Base-by-base conservation (phyloP, 164 flowering plant species). In the Paratinospora sagittata region DNA sequence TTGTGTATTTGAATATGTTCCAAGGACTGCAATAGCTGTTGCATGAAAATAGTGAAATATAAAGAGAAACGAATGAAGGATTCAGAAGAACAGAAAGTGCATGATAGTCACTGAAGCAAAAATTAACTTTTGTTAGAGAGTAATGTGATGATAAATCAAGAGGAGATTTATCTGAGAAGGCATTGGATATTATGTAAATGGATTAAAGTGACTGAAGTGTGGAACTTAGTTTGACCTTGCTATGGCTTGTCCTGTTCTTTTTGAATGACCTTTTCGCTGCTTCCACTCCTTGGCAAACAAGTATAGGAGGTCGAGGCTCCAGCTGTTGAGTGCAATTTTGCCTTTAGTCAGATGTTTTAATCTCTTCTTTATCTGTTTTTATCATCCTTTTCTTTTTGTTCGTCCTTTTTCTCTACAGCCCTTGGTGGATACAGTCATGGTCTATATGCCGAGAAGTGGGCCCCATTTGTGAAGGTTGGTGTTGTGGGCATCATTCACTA, bases 361-460 rank as follows among this genome's bases (percentile, higher is more conserved):
- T 23, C 30, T 60, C 12, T 12, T 14, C 57, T 60, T 21, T 60
- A 8, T 21, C 63, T 58, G 26, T 26, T 17, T 23, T 27, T 57
- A 11, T 17, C 27, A 26, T 33, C 27, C 19, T 21, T 57, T 6
- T 55, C 3, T 69, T 30, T 13, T 39, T 10, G 12, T 30, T 57
- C 7, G 27, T 58, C 14, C 63, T 47, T 49, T 60, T 23, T 60
- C 27, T 21, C 67, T 82, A 71, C 90, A 95, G 97, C 87, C 58
- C 96, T 95, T 74, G 98, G 99, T 78, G 98, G 98, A 65, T 90
- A 81, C 77, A 77, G 68, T 62, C 89, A 80, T 76, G 99, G 98
- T 41, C 78, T 95, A 66, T 95, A 95, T 81, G 91, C 85, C 68
- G 99, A 95, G 82, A 88, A 90, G 81, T 95, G 98, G 97, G 92